Percentiles rank a stretch among this genome's conserved stretches.
phyloP scores from a whole-genome alignment of 2,329 filamentous ascomycete genomes.

The Penicillium sp. region DNA sequence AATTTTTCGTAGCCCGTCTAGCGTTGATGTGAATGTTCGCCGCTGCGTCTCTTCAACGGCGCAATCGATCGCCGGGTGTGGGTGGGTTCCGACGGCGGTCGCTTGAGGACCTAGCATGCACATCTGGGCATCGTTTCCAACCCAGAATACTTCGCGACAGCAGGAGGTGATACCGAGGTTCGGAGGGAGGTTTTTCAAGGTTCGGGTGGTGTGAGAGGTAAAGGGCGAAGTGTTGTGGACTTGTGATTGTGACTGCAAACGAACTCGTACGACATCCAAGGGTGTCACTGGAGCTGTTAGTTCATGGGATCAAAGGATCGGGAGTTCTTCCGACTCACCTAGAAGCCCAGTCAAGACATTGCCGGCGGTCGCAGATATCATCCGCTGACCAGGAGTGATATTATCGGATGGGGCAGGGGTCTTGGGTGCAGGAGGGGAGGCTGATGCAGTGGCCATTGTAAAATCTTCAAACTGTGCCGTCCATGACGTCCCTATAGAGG shows the following conservation, averaged over 20 bases:
- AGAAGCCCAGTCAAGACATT: slow-evolving; percentile 86
- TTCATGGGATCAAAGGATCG: background rate
- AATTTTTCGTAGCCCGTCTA: slow-evolving; percentile 92
- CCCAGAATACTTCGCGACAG: slow-evolving; percentile 96
- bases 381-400: slow-evolving; percentile 83
- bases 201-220: slow-evolving; percentile 50
- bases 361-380: slow-evolving; percentile 88
- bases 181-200: slow-evolving; percentile 69
- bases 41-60: slow-evolving; percentile 83
- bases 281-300: slow-evolving; percentile 68
- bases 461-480: slow-evolving; percentile 31
- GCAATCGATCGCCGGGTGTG: slow-evolving; percentile 61
- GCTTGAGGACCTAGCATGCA: slow-evolving; percentile 64
- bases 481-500: slow-evolving; percentile 29
- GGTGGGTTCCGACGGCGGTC: slow-evolving; percentile 42
- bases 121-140: slow-evolving; percentile 77
- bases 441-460: slow-evolving; percentile 34
- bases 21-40: slow-evolving; percentile 80
- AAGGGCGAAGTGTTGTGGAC: slow-evolving; percentile 55
- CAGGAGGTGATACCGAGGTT: slow-evolving; percentile 91
- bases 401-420: slow-evolving; percentile 38
- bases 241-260: slow-evolving; percentile 78
- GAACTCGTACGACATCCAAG: slow-evolving; percentile 92
- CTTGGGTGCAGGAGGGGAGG: slow-evolving; percentile 16
- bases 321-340: slow-evolving; percentile 55